Percentiles rank a stretch among this genome's conserved stretches.
phyloP scores from a whole-genome alignment of 139 green algal genomes.

The Desmodesmus armatus region DNA sequence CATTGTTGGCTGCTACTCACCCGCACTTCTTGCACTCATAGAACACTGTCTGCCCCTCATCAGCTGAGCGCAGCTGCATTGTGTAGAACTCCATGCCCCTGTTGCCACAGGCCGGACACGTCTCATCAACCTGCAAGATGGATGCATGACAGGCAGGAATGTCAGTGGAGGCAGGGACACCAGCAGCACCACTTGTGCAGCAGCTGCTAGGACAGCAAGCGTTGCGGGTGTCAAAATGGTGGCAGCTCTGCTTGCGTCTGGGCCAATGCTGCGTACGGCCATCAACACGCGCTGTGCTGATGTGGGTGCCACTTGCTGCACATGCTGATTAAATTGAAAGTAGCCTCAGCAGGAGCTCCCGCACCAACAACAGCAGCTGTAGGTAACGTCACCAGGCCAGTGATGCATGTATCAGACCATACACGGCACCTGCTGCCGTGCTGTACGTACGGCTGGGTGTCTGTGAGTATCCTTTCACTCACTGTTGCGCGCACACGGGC shows the following conservation, averaged over 20 bases:
- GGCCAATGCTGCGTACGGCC: too few relatives aligned
- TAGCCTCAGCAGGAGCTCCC: too few relatives aligned
- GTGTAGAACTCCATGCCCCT: conserved; percentile 91
- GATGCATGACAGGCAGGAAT: conserved; percentile 16
- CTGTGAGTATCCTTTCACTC: neutral
- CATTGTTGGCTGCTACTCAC: neutral
- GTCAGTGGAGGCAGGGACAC: neutral
- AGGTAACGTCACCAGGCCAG: neutral
- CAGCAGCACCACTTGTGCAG: neutral
- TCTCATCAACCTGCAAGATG: conserved; percentile 76
- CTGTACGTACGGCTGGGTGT: neutral
- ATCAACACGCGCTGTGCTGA: too few relatives aligned
- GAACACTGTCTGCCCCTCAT: conserved; percentile 95
- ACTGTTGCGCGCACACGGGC: conserved; percentile 65
- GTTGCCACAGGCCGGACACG: conserved; percentile 85
- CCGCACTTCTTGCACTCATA: conserved; percentile 89
- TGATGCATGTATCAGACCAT: too few relatives aligned
- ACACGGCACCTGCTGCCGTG: neutral
- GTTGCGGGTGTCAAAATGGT: too few relatives aligned
- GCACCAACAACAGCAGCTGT: neutral
- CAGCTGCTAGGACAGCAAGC: too few relatives aligned
- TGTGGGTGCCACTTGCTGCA: too few relatives aligned
- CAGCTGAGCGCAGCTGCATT: conserved; percentile 92
- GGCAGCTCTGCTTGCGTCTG: too few relatives aligned
- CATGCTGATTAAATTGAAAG: too few relatives aligned